Conservation (phyloP, 305 asterid species). For the Striga hermonthica region DNA sequence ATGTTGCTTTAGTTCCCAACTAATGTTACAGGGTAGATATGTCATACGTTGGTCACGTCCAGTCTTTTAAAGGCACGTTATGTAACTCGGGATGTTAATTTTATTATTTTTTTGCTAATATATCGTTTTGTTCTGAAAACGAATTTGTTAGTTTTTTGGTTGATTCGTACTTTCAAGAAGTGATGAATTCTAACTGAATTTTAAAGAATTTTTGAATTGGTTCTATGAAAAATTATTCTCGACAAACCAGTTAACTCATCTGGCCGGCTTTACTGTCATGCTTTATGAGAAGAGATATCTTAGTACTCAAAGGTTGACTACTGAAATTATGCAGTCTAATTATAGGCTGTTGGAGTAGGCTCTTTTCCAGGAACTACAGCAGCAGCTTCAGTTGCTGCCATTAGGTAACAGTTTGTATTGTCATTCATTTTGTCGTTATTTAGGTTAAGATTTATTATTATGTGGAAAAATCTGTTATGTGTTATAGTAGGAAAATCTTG, state of each 20-base stretch:
- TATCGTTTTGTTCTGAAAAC: too few species aligned
- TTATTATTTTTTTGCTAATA: too few species aligned
- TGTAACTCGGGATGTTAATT: constrained; percentile 41
- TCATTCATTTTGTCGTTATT: constrained; percentile 21
- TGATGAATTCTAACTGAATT: too few species aligned
- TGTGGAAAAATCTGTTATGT: constrained; percentile 11
- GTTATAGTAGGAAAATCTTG: constrained; percentile 6
- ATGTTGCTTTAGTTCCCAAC: constrained; percentile 93
- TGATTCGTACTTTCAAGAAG: too few species aligned
- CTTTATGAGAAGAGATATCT: constrained; percentile 5
- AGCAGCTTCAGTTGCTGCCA: constrained; percentile 95
- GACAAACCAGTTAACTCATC: background rate
- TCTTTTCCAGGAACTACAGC: constrained; percentile 88
- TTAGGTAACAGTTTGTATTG: constrained; percentile 51
- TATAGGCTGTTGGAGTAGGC: constrained; percentile 93
- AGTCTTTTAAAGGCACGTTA: constrained; percentile 89
- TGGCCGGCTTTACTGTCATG: background rate
- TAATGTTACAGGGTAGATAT: constrained; percentile 95
- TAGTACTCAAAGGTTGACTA: constrained; percentile 25
- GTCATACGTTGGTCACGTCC: constrained; percentile 88
- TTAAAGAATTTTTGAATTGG: too few species aligned
- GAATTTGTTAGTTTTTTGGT: too few species aligned
- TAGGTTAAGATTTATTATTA: constrained; percentile 6
- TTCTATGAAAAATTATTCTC: too few species aligned
- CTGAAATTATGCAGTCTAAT: constrained; percentile 30